These are phyloP conservation scores for Lentinus brumalis DNA, from an alignment of 768 basidiomycete species.

Conservation along the genomic window DNA sequence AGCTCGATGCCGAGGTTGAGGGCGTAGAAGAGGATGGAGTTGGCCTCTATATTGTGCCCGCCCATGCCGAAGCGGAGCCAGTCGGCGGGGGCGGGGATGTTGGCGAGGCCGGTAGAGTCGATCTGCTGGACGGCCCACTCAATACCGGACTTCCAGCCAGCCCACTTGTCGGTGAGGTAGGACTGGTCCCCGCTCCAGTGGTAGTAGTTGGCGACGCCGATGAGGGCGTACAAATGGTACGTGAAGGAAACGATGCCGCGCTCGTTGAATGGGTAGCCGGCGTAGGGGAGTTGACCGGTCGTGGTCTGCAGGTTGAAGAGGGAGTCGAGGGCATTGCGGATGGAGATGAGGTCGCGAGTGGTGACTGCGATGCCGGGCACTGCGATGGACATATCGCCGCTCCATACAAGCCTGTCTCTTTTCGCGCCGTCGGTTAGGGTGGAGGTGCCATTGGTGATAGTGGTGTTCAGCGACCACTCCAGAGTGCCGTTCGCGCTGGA, in stretches of 20 bases:
- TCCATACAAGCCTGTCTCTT: constrained; percentile 20
- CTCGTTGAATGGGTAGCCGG: constrained; percentile 16
- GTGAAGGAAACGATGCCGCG: constrained; percentile 15
- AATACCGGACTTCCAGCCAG: constrained; percentile 12
- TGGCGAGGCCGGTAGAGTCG: constrained; percentile 16
- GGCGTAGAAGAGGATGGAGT: constrained; percentile 20
- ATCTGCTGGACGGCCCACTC: constrained; percentile 18
- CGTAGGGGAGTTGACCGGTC: constrained; percentile 13
- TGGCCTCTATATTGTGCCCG: constrained; percentile 22
- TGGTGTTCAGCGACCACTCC: constrained; percentile 17
- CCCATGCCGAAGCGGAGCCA: constrained; percentile 22
- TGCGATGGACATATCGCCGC: constrained; percentile 21
- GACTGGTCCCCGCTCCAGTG: constrained; percentile 18
- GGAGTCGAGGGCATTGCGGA: constrained; percentile 16
- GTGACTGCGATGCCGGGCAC: constrained; percentile 19
- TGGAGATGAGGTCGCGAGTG: constrained; percentile 17
- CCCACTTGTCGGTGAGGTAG: constrained; percentile 16
- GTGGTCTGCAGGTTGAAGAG: constrained; percentile 13
- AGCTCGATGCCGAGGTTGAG: constrained; percentile 14
- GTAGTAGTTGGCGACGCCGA: constrained; percentile 20
- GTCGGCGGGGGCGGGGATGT: constrained; percentile 16
- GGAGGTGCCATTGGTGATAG: constrained; percentile 18
- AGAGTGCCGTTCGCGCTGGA: constrained; percentile 1
- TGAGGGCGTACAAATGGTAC: constrained; percentile 20
- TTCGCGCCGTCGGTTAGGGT: constrained; percentile 18